Evolutionary conservation across 2,329 filamentous ascomycete species (phyloP).

Genomic region (Trichocomaceae sp.): DNA sequence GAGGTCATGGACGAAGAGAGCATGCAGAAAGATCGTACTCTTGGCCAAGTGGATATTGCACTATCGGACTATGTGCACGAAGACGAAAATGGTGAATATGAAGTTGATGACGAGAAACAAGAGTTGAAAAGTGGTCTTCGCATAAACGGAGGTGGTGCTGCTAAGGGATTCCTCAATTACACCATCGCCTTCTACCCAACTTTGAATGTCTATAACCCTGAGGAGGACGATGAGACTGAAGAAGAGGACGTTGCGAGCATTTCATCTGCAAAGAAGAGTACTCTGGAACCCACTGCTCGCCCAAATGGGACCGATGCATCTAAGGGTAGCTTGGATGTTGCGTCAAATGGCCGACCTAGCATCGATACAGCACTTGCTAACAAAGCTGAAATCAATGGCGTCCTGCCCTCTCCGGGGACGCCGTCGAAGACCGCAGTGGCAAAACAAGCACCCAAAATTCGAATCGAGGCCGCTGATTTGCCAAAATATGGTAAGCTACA

Average conservation of each 20-base stretch:
- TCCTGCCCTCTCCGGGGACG: slow-evolving; percentile 38
- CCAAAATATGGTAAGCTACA: slow-evolving; percentile 57
- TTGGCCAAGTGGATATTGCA: slow-evolving; percentile 72
- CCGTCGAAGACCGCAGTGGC: slow-evolving; percentile 17
- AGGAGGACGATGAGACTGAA: slow-evolving; percentile 53
- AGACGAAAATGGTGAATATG: slow-evolving; percentile 71
- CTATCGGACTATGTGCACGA: slow-evolving; percentile 73
- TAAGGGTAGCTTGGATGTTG: slow-evolving; percentile 6
- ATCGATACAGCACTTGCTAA: slow-evolving; percentile 31
- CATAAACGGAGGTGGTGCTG: slow-evolving; percentile 57
- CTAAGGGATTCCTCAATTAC: slow-evolving; percentile 76
- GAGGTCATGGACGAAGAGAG: slow-evolving; percentile 98
- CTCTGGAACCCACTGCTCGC: slow-evolving; percentile 23
- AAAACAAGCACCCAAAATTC: slow-evolving; percentile 64
- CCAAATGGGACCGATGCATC: slow-evolving; percentile 14
- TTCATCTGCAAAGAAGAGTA: slow-evolving; percentile 19
- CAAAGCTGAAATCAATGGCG: slow-evolving; percentile 19
- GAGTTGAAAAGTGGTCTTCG: slow-evolving; percentile 61
- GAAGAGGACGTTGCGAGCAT: slow-evolving; percentile 34
- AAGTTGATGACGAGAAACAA: slow-evolving; percentile 69
- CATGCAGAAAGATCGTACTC: slow-evolving; percentile 79
- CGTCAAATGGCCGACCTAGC: slow-evolving; percentile 25
- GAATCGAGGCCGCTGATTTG: slow-evolving; percentile 71
- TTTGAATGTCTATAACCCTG: slow-evolving; percentile 79
- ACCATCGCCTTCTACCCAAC: slow-evolving; percentile 86